A percentile compares a stretch with the other conserved stretches of the same genome.
These are phyloP conservation scores for Colletotrichum trifolii DNA, from an alignment of 2,329 filamentous ascomycete species.

Conservation along the genomic window DNA sequence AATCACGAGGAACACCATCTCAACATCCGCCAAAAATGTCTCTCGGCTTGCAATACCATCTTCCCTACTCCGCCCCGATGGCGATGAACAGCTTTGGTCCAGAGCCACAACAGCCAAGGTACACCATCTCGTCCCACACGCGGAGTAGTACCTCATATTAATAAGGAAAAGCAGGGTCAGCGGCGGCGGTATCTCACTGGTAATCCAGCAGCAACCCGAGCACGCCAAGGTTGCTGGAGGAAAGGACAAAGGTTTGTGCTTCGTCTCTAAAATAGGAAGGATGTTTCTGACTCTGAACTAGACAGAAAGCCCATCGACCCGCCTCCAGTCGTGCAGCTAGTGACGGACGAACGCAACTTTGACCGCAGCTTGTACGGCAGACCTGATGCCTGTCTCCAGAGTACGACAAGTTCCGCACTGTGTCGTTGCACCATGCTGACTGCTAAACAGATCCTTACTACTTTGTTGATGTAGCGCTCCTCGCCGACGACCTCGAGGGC, in stretches of 20 bases:
- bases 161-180: background rate
- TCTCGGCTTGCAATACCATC: no score
- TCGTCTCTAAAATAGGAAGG: background rate
- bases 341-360: conserved; percentile 59
- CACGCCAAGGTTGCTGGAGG: conserved; percentile 17
- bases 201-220: conserved; percentile 4
- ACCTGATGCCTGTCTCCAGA: conserved; percentile 40
- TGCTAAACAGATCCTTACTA: conserved; percentile 53
- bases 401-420: no score
- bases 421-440: no score
- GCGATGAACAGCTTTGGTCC: no score
- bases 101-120: no score
- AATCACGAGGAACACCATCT: no score
- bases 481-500: conserved; percentile 52
- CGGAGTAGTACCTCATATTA: background rate
- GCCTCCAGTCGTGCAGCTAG: conserved; percentile 83
- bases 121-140: no score
- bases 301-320: conserved; percentile 90
- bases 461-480: conserved; percentile 58
- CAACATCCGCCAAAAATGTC: no score
- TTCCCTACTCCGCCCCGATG: no score
- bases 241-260: conserved; percentile 71
- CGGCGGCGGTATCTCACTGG: background rate
- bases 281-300: conserved; percentile 44
- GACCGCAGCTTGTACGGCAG: conserved; percentile 52